Evolutionary conservation across 2,329 filamentous ascomycete species (phyloP), one percentile per base, ranked within the genome.

Genomic region (Alternaria sp.): DNA sequence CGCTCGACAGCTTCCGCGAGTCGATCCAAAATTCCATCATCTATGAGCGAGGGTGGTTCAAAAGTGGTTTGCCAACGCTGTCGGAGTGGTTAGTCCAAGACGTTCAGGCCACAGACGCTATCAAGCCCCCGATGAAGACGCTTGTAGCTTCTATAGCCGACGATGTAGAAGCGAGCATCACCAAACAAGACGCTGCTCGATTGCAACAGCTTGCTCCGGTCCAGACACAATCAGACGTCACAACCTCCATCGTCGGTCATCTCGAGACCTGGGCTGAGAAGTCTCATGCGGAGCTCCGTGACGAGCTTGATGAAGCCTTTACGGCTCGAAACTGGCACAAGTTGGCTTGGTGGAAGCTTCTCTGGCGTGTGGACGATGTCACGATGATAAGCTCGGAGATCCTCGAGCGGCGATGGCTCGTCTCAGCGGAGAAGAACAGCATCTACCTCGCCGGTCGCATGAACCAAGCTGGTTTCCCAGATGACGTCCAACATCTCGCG

Each of bases 331-430:
- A 89, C 43, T 97, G 95, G 95, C 87, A 88, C 25, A 90, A 92
- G 66, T 84, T 97, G 5, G 87, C 89, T 15, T 98, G 95, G 94
- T 97, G 93, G 91, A 97, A 97, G 78, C 86, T 98, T 0, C 94
- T 97, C 76, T 97, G 94, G 94, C 89, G 93, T 20, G 94, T 96
- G 23, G 95, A 98, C 75, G 95, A 97, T 73, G 93, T 97, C 11
- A 88, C 89, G 3, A 91, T 95, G 86, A 89, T 97, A 58, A 90
- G 92, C 3, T 88, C 89, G 1, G 92, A 96, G 70, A 90, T 97
- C 64, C 83, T 97, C 4, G 87, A 88, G 63, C 89, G 90, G 67
- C 86, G 87, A 7, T 98, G 96, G 83, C 86, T 99, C 4, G 87
- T 89, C 0, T 87, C 87, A 4, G 90, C 94, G 0, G 94, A 97